Conservation (phyloP, 805 yeast genomes). For the Metschnikowia anglica region DNA sequence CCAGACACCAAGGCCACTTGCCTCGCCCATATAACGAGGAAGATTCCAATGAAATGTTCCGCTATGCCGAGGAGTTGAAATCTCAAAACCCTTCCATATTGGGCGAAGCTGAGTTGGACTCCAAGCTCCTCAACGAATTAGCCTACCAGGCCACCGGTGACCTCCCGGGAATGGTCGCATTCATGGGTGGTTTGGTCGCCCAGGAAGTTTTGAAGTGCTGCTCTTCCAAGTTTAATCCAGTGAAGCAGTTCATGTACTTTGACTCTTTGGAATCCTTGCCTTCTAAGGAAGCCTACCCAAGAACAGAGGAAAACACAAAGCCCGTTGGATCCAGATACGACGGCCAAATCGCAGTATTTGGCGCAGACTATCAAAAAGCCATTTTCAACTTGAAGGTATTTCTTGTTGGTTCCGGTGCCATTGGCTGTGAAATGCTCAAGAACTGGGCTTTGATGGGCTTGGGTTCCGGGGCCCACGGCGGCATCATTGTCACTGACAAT, state of each 20-base stretch:
- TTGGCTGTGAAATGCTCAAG: constrained; percentile 98
- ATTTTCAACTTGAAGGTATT: constrained; percentile 79
- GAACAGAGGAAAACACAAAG: constrained; percentile 69
- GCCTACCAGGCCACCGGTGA: constrained; percentile 90
- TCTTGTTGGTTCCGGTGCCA: constrained; percentile 96
- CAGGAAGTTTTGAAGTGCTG: constrained; percentile 95
- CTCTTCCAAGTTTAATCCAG: constrained; percentile 92
- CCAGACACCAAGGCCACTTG: constrained; percentile 57
- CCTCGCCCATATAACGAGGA: constrained; percentile 76
- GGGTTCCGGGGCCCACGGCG: constrained; percentile 88
- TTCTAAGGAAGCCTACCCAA: constrained; percentile 49
- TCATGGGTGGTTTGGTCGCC: constrained; percentile 91
- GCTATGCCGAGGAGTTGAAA: constrained; percentile 58
- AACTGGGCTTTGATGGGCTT: constrained; percentile 97
- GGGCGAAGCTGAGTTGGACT: constrained; percentile 57
- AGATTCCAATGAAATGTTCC: constrained; percentile 68
- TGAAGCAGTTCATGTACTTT: constrained; percentile 88
- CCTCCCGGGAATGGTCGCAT: constrained; percentile 83
- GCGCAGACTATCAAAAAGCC: constrained; percentile 68
- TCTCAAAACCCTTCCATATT: constrained; percentile 56
- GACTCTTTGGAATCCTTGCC: constrained; percentile 94
- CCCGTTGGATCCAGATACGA: constrained; percentile 86
- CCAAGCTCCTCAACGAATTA: constrained; percentile 64
- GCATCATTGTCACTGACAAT: constrained; percentile 83
- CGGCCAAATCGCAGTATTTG: constrained; percentile 93